A percentile compares a stretch with the other conserved stretches of the same genome.
Conservation (phyloP, 257 asterid genomes). For the Penstemon eatonii region DNA sequence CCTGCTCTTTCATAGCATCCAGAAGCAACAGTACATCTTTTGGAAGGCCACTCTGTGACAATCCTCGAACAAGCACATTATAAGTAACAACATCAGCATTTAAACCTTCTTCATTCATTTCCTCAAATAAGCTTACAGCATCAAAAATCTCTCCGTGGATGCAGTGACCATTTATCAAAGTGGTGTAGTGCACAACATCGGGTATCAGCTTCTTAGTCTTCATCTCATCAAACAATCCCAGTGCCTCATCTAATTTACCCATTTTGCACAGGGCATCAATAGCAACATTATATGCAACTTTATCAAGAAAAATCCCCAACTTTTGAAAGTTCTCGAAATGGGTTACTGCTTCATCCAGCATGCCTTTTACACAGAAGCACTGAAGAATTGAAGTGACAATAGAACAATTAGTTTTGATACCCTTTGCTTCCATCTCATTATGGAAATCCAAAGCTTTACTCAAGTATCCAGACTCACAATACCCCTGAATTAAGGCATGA, state of each 20-base stretch:
- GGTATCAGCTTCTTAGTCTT: constrained; percentile 52
- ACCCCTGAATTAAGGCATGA: constrained; percentile 57
- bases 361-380: constrained; percentile 64
- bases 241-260: constrained; percentile 62
- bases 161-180: constrained; percentile 69
- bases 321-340: constrained; percentile 47
- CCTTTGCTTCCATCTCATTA: constrained; percentile 57
- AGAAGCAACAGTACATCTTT: constrained; percentile 44
- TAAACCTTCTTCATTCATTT: constrained; percentile 56
- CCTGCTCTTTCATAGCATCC: constrained; percentile 53
- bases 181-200: constrained; percentile 67
- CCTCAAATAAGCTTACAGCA: constrained; percentile 52
- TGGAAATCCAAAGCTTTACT: constrained; percentile 51
- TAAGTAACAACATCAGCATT: constrained; percentile 61
- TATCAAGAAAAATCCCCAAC: constrained; percentile 61
- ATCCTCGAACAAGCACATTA: constrained; percentile 65
- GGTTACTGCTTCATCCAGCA: constrained; percentile 48
- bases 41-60: constrained; percentile 50
- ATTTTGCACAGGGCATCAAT: constrained; percentile 66
- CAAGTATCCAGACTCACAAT: constrained; percentile 57
- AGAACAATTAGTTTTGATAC: constrained; percentile 55
- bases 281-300: constrained; percentile 58
- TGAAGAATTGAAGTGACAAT: constrained; percentile 63
- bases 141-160: constrained; percentile 49
- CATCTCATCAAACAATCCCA: constrained; percentile 68